These are phyloP conservation scores for Ceratocystis destructans DNA, from an alignment of 2,329 filamentous ascomycete genomes.

Conservation along the genomic window DNA sequence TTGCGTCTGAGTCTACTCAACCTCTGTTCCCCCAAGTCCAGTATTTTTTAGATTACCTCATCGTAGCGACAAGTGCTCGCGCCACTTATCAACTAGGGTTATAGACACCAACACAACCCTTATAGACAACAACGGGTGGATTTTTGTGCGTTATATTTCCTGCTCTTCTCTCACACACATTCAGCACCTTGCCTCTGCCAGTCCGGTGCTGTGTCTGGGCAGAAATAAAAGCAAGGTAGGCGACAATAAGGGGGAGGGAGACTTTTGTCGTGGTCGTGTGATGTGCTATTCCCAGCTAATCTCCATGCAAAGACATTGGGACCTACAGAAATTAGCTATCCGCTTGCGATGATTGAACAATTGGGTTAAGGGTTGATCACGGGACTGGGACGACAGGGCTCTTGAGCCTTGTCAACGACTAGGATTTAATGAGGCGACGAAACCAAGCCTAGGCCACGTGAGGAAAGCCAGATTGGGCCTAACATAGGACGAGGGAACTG, in stretches of 20 bases:
- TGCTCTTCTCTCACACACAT: too few species aligned
- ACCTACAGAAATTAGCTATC: neutral
- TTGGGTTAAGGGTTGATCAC: neutral
- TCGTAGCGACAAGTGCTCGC: too few species aligned
- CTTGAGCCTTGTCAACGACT: neutral
- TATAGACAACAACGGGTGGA: too few species aligned
- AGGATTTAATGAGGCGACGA: slow-evolving; percentile 3
- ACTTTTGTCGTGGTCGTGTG: too few species aligned
- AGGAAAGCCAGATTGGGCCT: neutral
- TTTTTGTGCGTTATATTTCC: too few species aligned
- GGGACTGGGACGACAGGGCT: neutral
- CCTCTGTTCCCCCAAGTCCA: neutral
- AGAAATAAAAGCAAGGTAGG: too few species aligned
- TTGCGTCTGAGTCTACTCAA: neutral
- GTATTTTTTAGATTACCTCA: too few species aligned
- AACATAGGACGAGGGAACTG: neutral
- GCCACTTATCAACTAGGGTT: too few species aligned
- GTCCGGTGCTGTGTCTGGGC: too few species aligned
- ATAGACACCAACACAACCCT: too few species aligned
- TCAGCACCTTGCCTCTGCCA: too few species aligned
- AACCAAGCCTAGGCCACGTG: neutral
- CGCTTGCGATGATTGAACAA: neutral
- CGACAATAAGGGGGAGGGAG: too few species aligned
- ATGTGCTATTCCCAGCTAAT: neutral
- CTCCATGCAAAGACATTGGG: neutral